Conservation (phyloP, 1,284 basidiomycete genomes). For the Melampsora americana region DNA sequence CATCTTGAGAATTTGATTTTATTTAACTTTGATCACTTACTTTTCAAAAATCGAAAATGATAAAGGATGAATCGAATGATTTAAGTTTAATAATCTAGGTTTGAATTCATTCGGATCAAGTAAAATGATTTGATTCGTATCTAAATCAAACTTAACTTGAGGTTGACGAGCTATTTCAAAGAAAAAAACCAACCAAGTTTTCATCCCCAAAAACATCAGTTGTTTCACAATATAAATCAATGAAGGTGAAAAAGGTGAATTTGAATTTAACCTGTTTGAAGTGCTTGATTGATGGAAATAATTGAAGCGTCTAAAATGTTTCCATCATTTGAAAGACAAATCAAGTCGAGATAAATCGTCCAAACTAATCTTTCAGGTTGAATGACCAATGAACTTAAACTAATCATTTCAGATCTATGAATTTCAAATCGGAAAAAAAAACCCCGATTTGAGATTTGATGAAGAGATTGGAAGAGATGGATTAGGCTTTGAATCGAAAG, state of each 20-base stretch:
- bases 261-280: conserved; percentile 78
- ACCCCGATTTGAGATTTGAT: too few relatives aligned
- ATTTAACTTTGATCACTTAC: background rate
- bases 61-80: conserved; percentile 61
- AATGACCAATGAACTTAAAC: conserved; percentile 72
- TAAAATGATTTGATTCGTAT: conserved; percentile 66
- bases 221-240: too few relatives aligned
- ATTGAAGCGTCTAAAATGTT: conserved; percentile 88
- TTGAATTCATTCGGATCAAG: conserved; percentile 59
- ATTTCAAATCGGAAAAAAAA: conserved; percentile 23
- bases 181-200: conserved; percentile 52
- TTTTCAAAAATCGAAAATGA: conserved; percentile 15
- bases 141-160: conserved; percentile 68
- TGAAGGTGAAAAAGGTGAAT: too few relatives aligned
- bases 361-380: conserved; percentile 74
- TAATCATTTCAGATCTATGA: conserved; percentile 70
- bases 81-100: conserved; percentile 59
- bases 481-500: too few relatives aligned
- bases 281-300: conserved; percentile 78
- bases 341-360: conserved; percentile 88
- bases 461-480: too few relatives aligned
- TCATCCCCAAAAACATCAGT: too few relatives aligned
- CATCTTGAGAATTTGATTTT: conserved; percentile 11
- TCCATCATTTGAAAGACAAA: conserved; percentile 94
- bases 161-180: conserved; percentile 67